Conservation (phyloP, 257 asterid genomes). For the Gynochthodes officinalis region DNA sequence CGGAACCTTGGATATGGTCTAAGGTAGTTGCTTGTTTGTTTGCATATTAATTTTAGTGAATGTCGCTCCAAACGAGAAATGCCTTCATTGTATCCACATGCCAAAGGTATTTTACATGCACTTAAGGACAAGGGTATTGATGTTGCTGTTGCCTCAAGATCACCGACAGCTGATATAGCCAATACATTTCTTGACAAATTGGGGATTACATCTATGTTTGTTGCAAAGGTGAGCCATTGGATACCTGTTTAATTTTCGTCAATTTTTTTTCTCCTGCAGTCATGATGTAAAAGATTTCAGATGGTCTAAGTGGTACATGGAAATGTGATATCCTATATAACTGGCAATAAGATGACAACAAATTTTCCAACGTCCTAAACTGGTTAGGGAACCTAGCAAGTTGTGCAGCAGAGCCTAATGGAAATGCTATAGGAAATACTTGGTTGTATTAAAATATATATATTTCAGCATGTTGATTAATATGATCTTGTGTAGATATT, state of each 20-base stretch:
- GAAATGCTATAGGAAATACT: not conserved
- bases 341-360: not conserved
- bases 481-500: not conserved
- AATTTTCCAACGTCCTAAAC: not conserved
- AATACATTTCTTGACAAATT: conserved; percentile 65
- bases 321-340: not conserved
- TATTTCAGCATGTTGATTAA: too few species aligned
- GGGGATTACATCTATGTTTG: conserved; percentile 74
- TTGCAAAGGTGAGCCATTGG: conserved; percentile 54
- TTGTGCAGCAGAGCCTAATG: not conserved
- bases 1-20: conserved; percentile 4
- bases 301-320: not conserved
- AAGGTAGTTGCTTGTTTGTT: not conserved
- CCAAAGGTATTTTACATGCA: conserved; percentile 38
- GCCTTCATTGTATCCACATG: conserved; percentile 38
- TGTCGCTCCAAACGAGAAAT: conserved; percentile 44
- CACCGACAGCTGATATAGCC: conserved; percentile 77
- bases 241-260: not conserved
- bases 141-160: conserved; percentile 48
- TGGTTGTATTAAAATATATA: too few species aligned
- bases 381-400: not conserved
- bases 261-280: not conserved
- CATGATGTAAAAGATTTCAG: not conserved
- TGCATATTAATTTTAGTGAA: conserved; percentile 41
- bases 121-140: conserved; percentile 39